Evolutionary conservation across 305 asterid species (phyloP).

Genomic region (Fraxinus sp.): DNA sequence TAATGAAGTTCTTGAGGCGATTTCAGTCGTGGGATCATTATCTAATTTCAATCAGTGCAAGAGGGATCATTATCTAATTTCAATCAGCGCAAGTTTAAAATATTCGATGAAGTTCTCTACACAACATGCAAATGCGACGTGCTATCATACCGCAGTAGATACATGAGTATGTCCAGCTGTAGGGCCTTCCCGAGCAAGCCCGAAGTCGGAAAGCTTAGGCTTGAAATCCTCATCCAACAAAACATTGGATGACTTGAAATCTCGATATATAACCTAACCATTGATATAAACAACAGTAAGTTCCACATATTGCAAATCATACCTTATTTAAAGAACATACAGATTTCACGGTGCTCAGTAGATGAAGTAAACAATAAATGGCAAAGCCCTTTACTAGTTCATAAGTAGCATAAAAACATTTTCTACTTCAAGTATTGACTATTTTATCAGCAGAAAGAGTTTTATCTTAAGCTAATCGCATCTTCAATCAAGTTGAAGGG

Average conservation of each 20-base stretch:
- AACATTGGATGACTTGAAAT: slow-evolving; percentile 84
- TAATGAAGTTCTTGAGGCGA: background rate
- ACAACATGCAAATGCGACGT: background rate
- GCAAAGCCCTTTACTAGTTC: background rate
- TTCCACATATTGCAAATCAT: background rate
- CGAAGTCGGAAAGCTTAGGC: slow-evolving; percentile 88
- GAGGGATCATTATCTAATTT: background rate
- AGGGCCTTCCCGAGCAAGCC: slow-evolving; percentile 94
- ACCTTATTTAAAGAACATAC: background rate
- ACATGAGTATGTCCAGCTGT: slow-evolving; percentile 71
- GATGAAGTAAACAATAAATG: background rate
- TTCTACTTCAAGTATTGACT: background rate
- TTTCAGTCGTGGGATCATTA: background rate
- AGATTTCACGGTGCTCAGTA: background rate
- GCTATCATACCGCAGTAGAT: slow-evolving; percentile 68
- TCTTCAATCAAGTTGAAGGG: background rate
- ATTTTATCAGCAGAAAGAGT: background rate
- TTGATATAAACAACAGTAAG: slow-evolving; percentile 5
- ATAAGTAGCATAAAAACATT: background rate
- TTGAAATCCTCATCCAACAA: slow-evolving; percentile 65
- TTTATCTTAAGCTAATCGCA: background rate
- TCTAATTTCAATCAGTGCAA: background rate
- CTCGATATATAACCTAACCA: slow-evolving; percentile 76
- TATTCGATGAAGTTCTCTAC: background rate
- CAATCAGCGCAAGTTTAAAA: background rate